A percentile compares a stretch with the other conserved stretches of the same genome.
Conservation (phyloP, 2,329 filamentous ascomycete genomes). For the Nigrospora oryzae region DNA sequence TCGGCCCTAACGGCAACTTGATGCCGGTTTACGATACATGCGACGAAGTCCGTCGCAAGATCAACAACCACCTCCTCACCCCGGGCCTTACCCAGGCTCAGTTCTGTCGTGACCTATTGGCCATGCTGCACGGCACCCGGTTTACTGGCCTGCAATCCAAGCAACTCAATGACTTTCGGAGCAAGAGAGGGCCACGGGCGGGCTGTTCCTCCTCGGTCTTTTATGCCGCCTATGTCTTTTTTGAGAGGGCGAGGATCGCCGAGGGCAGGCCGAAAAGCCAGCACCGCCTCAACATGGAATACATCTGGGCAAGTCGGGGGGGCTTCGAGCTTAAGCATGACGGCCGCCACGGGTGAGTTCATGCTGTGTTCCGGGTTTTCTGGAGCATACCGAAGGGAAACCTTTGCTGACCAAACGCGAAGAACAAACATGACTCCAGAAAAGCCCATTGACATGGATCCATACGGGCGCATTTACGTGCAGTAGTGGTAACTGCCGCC, state of each 20-base stretch:
- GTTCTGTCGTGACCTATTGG: slow-evolving; percentile 36
- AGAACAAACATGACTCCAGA: no score
- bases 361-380: no score
- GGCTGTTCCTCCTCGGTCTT: slow-evolving; percentile 39
- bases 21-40: slow-evolving; percentile 46
- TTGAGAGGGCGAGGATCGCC: slow-evolving; percentile 49
- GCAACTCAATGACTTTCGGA: slow-evolving; percentile 39
- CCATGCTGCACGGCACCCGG: slow-evolving; percentile 24
- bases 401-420: no score
- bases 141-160: slow-evolving; percentile 20
- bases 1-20: no score
- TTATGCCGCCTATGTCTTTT: slow-evolving; percentile 49
- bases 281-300: slow-evolving; percentile 40
- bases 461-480: no score
- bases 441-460: no score
- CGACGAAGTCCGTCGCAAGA: slow-evolving; percentile 48
- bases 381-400: no score
- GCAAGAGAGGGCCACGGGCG: slow-evolving; percentile 33
- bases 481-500: no score
- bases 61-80: slow-evolving; percentile 36
- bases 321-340: slow-evolving; percentile 1
- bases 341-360: neutral
- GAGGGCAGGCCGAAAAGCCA: slow-evolving; percentile 42
- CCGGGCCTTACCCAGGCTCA: slow-evolving; percentile 38
- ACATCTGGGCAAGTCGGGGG: slow-evolving; percentile 5